Evolutionary conservation across 768 basidiomycete species (phyloP), one percentile per base, ranked within the genome.

Genomic region (Mycena metata): DNA sequence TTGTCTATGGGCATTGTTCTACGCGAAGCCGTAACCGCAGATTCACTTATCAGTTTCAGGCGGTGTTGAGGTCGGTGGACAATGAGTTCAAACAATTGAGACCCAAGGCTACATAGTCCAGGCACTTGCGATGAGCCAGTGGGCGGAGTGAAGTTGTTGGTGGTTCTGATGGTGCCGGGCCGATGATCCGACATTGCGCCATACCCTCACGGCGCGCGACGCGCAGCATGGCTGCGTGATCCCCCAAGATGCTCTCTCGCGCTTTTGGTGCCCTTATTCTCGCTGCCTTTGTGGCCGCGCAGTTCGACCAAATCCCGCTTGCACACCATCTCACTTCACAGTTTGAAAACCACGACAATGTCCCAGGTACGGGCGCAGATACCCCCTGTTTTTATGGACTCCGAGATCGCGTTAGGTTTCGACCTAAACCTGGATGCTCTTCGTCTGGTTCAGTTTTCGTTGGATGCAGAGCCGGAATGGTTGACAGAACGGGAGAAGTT

Each of bases 371-470:
- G n/a, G 17, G 3, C 17, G n/a, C 21, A 36, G 30, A 45, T n/a
- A 10, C 19, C 16, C 15, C 1, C 17, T 54, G 17, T 5, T 7
- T 39, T 39, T 39, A 15, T 39, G 15, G 15, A 39, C 39, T 39
- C 11, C 39, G 50, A n/a, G n/a, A 45, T 5, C 23, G 23, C 10
- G 24, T 30, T 80, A 39, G 87, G 86, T 24, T 86, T 85, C 76
- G 79, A 80, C 69, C 77, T 89, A 56, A 83, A 90, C 76, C 78
- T 89, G 43, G 76, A 82, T 36, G 86, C 81, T 54, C 78, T 80
- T 59, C 83, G 90, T 35, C 78, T 90, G 50, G 86, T 91, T n/a
- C 85, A 88, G 72, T 80, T 90, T 72, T 67, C 61, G 0, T 80
- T 82, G 51, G 86, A 47, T n/a, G 33, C 75, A 76, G 72, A 75